Evolutionary conservation across 768 basidiomycete genomes (phyloP).

Genomic region (Leccinum longicurvipes): DNA sequence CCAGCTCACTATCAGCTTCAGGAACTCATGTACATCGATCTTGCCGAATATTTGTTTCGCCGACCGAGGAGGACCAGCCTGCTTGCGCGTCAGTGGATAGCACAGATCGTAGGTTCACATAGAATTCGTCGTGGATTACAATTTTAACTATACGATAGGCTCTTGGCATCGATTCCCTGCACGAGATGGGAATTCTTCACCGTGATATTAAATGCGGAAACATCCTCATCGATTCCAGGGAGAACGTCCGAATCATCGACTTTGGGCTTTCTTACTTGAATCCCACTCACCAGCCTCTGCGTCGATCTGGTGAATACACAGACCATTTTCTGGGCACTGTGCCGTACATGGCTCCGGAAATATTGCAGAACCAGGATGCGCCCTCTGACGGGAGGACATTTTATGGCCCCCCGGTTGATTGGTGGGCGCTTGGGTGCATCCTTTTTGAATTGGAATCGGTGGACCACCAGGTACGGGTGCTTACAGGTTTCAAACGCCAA

Average conservation of each 20-base stretch:
- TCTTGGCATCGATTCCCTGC: constrained; percentile 43
- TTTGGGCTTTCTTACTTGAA: constrained; percentile 37
- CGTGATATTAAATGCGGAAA: constrained; percentile 71
- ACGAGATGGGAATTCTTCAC: constrained; percentile 61
- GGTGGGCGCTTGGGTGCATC: constrained; percentile 43
- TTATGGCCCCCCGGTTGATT: constrained; percentile 37
- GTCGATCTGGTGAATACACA: constrained; percentile 13
- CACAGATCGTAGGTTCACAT: constrained; percentile 34
- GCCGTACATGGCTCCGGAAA: constrained; percentile 41
- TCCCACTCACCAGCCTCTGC: constrained; percentile 8
- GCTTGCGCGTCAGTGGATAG: constrained; percentile 38
- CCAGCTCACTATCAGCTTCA: constrained; percentile 11
- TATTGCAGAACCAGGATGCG: constrained; percentile 28
- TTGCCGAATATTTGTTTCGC: constrained; percentile 29
- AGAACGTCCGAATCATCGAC: constrained; percentile 41
- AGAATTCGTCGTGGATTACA: background rate
- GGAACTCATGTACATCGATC: constrained; percentile 41
- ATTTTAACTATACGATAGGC: constrained; percentile 26
- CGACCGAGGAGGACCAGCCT: constrained; percentile 21
- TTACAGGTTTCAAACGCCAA: background rate
- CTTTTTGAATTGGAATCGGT: constrained; percentile 36
- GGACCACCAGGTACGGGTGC: constrained; percentile 22
- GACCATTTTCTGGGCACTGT: constrained; percentile 33
- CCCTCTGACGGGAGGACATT: constrained; percentile 2
- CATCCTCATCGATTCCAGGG: constrained; percentile 48